Percentiles rank a stretch among this genome's conserved stretches.
These are phyloP conservation scores for Pleurotus giganteus DNA, from an alignment of 768 basidiomycete genomes.

Conservation along the genomic window DNA sequence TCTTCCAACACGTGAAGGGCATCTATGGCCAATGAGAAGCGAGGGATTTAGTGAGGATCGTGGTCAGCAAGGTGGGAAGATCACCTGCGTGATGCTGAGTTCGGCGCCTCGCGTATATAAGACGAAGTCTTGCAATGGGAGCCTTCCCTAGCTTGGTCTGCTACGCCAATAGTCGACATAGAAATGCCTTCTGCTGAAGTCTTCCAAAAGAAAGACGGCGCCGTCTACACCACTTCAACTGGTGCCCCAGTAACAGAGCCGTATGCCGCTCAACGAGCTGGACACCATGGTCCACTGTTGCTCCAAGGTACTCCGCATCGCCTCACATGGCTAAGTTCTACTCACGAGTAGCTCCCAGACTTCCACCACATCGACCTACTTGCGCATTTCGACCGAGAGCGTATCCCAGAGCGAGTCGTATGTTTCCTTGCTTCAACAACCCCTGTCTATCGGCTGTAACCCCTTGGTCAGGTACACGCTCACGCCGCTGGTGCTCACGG, in stretches of 20 bases:
- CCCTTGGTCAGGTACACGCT: constrained; percentile 78
- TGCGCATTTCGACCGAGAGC: constrained; percentile 91
- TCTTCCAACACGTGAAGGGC: not conserved
- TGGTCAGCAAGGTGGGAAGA: not conserved
- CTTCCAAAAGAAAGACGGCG: constrained; percentile 49
- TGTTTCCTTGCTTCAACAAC: constrained; percentile 21
- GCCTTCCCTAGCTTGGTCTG: not conserved
- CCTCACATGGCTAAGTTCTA: not conserved
- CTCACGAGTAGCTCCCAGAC: constrained; percentile 41
- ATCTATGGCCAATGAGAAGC: constrained; percentile 7
- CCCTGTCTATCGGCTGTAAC: constrained; percentile 26
- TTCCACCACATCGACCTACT: constrained; percentile 89
- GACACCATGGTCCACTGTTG: constrained; percentile 76
- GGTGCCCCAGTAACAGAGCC: constrained; percentile 77
- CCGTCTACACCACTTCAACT: constrained; percentile 82
- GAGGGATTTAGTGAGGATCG: constrained; percentile 5
- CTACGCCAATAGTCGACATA: constrained; percentile 16
- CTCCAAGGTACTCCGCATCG: constrained; percentile 61
- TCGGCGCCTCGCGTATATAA: not conserved
- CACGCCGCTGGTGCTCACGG: constrained; percentile 95
- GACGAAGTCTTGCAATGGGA: not conserved
- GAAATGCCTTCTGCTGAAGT: constrained; percentile 68
- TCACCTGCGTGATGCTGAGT: constrained; percentile 2
- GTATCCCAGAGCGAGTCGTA: constrained; percentile 94
- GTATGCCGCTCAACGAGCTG: constrained; percentile 76